Conservation (phyloP, 805 yeast species). For the Trichomonascus vanleenenianus region DNA sequence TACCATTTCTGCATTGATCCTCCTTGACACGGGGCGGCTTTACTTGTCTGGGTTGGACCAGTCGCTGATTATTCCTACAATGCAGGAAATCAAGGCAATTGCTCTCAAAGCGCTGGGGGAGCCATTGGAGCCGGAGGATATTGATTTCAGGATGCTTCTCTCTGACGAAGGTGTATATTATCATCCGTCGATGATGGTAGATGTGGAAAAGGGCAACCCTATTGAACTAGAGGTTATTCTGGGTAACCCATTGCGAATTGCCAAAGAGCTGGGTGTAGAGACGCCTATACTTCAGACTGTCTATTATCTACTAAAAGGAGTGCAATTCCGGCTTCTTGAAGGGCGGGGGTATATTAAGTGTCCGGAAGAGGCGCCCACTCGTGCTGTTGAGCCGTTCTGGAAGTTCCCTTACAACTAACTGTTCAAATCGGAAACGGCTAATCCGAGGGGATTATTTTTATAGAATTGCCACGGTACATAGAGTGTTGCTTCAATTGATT, state of each 20-base stretch:
- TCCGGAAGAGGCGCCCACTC: slow-evolving; percentile 29
- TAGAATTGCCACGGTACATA: too few species aligned
- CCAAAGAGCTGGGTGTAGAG: slow-evolving; percentile 38
- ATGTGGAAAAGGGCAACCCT: slow-evolving; percentile 54
- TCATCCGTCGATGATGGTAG: slow-evolving; percentile 69
- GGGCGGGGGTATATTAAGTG: slow-evolving; percentile 37
- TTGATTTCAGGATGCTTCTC: slow-evolving; percentile 44
- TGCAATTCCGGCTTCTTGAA: slow-evolving; percentile 58
- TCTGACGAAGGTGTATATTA: slow-evolving; percentile 53
- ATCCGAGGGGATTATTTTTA: too few species aligned
- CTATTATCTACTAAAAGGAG: slow-evolving; percentile 51
- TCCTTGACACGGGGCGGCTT: slow-evolving; percentile 51
- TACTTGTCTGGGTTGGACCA: slow-evolving; percentile 38
- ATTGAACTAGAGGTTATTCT: slow-evolving; percentile 66
- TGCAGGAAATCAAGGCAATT: slow-evolving; percentile 56
- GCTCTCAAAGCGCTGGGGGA: slow-evolving; percentile 58
- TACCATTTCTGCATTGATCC: slow-evolving; percentile 51
- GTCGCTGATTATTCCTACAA: slow-evolving; percentile 45
- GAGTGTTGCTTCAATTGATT: too few species aligned
- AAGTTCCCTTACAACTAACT: slow-evolving; percentile 1
- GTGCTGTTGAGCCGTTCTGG: slow-evolving; percentile 9
- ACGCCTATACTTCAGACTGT: slow-evolving; percentile 55
- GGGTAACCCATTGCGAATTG: slow-evolving; percentile 53
- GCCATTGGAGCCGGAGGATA: slow-evolving; percentile 36
- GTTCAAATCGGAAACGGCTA: too few species aligned